These are phyloP conservation scores for Cladosporium oxysporum DNA, from an alignment of 2,329 filamentous ascomycete genomes.

Conservation along the genomic window DNA sequence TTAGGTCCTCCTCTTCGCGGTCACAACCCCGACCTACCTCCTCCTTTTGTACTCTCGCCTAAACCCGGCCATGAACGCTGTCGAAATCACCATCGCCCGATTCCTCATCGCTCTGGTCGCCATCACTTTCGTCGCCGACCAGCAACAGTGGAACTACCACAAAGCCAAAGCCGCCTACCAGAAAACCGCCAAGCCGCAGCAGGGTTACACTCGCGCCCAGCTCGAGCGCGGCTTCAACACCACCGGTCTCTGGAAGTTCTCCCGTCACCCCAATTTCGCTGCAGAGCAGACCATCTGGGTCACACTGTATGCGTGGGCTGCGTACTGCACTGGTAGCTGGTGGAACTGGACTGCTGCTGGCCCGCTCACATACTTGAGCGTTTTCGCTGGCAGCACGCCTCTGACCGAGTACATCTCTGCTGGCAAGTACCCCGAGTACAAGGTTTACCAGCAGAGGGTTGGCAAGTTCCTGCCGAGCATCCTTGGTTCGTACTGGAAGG, in stretches of 20 bases:
- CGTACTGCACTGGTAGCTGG: constrained; percentile 67
- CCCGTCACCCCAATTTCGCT: constrained; percentile 91
- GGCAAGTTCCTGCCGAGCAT: constrained; percentile 75
- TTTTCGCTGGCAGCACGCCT: constrained; percentile 88
- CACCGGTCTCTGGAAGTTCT: constrained; percentile 81
- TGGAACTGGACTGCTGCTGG: constrained; percentile 80
- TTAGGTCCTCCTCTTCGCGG: constrained; percentile 71
- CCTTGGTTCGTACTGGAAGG: constrained; percentile 36
- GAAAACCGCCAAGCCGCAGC: constrained; percentile 69
- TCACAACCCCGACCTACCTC: constrained; percentile 81
- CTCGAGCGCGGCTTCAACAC: constrained; percentile 89
- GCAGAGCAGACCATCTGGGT: constrained; percentile 93
- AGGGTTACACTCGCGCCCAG: constrained; percentile 62
- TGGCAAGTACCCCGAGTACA: constrained; percentile 86
- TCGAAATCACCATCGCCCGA: constrained; percentile 61
- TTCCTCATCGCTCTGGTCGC: constrained; percentile 59
- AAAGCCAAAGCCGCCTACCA: constrained; percentile 75
- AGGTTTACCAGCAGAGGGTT: constrained; percentile 77
- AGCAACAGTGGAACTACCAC: constrained; percentile 92
- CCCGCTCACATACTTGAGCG: constrained; percentile 66
- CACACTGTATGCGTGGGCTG: constrained; percentile 83
- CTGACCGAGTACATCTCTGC: constrained; percentile 81
- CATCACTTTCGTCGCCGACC: constrained; percentile 80
- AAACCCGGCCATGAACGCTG: constrained; percentile 50
- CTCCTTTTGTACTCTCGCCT: constrained; percentile 71